Base-by-base conservation (phyloP, 2,329 filamentous ascomycete species). In the Trichoderma aggressivum region DNA sequence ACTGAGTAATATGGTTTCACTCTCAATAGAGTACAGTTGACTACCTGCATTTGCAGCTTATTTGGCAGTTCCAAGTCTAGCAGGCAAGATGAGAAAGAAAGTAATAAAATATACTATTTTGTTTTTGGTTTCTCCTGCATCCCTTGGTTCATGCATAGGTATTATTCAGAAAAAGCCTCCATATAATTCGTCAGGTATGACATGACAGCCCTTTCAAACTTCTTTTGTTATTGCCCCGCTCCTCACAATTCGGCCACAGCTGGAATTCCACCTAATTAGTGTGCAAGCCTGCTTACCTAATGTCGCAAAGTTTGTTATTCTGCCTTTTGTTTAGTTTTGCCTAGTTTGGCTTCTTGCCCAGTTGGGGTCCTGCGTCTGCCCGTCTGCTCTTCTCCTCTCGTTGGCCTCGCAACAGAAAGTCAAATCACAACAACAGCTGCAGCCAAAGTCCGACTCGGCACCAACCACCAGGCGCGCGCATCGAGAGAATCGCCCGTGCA, bases 351-450 rank as follows among this genome's bases (percentile, higher is more conserved):
- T 70, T 47, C 58, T 62, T 69, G 55, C 65, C 55, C 55, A 30
- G 50, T 66, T 30, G 39, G 56, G 39, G 26, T 69, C 64, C 47
- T 62, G 58, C 60, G 60, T 50, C 68, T 68, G 72, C 70, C 74
- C 73, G 71, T 69, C 74, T 78, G 77, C 71, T 73, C 75, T 74
- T 78, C 77, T 78, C 77, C 76, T 75, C 77, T 78, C 79, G 81
- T 82, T 82, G 81, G 80, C 81, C 81, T 82, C 81, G 81, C 81
- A 83, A 82, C 80, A 81, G 77, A 75, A 80, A 81, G 80, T 80
- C 78, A 82, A 82, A 82, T 76, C 76, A 81, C 79, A 82, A 82
- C 79, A 82, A 81, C 77, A 74, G 71, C 72, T 74, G 72, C 74
- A 70, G 74, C 72, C 71, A 73, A 77, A 75, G 73, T 75, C 63